Base-by-base conservation (phyloP, 768 basidiomycete species). In the Hygrocybe punicea region DNA sequence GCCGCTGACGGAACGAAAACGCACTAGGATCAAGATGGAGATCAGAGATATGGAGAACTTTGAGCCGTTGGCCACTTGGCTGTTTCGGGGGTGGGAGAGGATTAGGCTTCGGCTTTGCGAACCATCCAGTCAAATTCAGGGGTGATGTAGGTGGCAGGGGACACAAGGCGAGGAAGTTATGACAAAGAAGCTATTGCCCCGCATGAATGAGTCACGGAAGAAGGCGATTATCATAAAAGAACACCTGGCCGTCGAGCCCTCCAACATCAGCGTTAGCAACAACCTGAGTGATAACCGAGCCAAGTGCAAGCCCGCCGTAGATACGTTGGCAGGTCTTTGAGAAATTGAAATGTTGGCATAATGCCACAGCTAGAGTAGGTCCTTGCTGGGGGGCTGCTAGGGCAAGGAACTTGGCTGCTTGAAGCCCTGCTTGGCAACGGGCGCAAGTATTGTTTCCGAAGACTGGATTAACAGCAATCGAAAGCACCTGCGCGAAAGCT, bases 1-100 rank as follows among this genome's bases (percentile, higher is more conserved):
- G 34, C 16, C 17, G 39, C 3, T 44, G 24, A 24, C 16, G 33
- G 11, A 35, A 23, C 46, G 42, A 29, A 34, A 14, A 63, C 79
- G 49, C 62, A 86, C 87, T 79, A 37, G 88, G 84, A 67, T 91
- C 89, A 51, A 91, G 70, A 67, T 90, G 89, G 56, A 88, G 76
- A 64, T 91, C 89, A 1, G 87, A 88, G n/a, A 91, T 55, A 65
- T 91, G 89, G 56, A 91, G 69, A 0, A 90, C 83, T 66, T 87
- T 89, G 42, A 89, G 71, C 36, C 82, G 76, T 63, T 87, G 69
- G 11, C 87, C 87, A 44, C 82, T 87, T 14, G 80, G 78, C 65
- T 77, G 75, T 67, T 78, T 86, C 0, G 77, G 76, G 8, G 74
- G 58, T n/a, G 86, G 86, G 11, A 85, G 77, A 4, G 84, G 84